phyloP scores from a whole-genome alignment of 2,329 filamentous ascomycete species.

The Cladosporium sp. region DNA sequence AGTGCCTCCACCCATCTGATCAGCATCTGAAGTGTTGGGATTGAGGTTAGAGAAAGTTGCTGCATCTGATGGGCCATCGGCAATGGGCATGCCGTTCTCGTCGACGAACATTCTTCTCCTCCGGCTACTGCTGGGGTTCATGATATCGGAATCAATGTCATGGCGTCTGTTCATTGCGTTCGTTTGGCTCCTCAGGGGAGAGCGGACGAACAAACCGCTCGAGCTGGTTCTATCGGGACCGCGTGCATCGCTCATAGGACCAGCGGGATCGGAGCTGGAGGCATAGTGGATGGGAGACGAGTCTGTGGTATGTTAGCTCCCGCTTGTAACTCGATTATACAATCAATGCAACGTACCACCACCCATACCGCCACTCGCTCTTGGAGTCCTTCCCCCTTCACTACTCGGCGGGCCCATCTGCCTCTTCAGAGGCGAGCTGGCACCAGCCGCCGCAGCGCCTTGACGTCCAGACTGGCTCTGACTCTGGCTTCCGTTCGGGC shows the following conservation, averaged over 20 bases:
- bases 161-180: slow-evolving; percentile 64
- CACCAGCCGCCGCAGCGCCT: slow-evolving; percentile 32
- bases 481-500: slow-evolving; percentile 45
- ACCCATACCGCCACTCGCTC: slow-evolving; percentile 55
- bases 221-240: slow-evolving; percentile 56
- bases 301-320: slow-evolving; percentile 50
- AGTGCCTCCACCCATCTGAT: slow-evolving; percentile 75
- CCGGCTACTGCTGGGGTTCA: slow-evolving; percentile 48
- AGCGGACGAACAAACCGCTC: slow-evolving; percentile 81
- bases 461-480: slow-evolving; percentile 21
- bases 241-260: slow-evolving; percentile 40
- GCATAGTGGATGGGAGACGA: slow-evolving; percentile 92
- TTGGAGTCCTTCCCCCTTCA: slow-evolving; percentile 66
- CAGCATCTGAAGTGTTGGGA: slow-evolving; percentile 87
- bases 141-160: slow-evolving; percentile 80
- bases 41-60: slow-evolving; percentile 65
- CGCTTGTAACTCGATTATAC: neutral
- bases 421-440: slow-evolving; percentile 45
- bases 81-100: slow-evolving; percentile 58
- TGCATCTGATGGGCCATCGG: slow-evolving; percentile 51
- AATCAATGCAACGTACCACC: slow-evolving; percentile 53
- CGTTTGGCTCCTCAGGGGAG: slow-evolving; percentile 49
- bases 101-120: slow-evolving; percentile 61
- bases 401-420: slow-evolving; percentile 35
- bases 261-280: slow-evolving; percentile 65